phyloP scores from a whole-genome alignment of 2,329 filamentous ascomycete species.

The Aspergillus aculeatinus region DNA sequence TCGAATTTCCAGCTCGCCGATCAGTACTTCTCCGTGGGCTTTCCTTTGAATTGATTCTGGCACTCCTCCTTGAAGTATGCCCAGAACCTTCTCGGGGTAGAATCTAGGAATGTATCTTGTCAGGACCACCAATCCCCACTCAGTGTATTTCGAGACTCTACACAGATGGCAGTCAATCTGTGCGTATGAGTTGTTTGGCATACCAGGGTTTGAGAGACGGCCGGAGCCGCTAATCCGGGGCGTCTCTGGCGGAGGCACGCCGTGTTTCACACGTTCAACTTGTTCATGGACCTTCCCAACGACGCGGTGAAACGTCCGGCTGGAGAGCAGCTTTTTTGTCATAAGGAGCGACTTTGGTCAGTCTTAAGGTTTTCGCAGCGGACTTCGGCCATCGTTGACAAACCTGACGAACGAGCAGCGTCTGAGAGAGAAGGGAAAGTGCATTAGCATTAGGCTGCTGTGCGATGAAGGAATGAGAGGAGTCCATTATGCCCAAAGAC shows the following conservation, averaged over 20 bases:
- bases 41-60: slow-evolving; percentile 43
- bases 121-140: neutral
- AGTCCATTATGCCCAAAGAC: slow-evolving; percentile 11
- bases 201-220: slow-evolving; percentile 22
- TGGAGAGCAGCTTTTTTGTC: slow-evolving; percentile 40
- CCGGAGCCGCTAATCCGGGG: slow-evolving; percentile 10
- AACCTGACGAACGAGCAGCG: slow-evolving; percentile 24
- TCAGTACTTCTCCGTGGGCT: slow-evolving; percentile 33
- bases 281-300: slow-evolving; percentile 45
- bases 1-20: neutral
- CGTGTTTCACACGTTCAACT: slow-evolving; percentile 43
- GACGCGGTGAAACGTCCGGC: slow-evolving; percentile 45
- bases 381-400: slow-evolving; percentile 13
- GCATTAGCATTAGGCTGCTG: neutral
- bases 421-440: neutral
- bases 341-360: slow-evolving; percentile 7
- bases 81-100: slow-evolving; percentile 34
- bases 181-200: slow-evolving; percentile 3
- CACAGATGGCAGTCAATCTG: neutral
- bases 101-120: slow-evolving; percentile 19
- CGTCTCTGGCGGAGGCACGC: slow-evolving; percentile 44
- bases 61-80: slow-evolving; percentile 45
- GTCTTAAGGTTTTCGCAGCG: neutral
- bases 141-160: neutral
- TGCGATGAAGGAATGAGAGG: neutral